Conservation (phyloP, 768 basidiomycete species). For the Cytidiella melzeri region DNA sequence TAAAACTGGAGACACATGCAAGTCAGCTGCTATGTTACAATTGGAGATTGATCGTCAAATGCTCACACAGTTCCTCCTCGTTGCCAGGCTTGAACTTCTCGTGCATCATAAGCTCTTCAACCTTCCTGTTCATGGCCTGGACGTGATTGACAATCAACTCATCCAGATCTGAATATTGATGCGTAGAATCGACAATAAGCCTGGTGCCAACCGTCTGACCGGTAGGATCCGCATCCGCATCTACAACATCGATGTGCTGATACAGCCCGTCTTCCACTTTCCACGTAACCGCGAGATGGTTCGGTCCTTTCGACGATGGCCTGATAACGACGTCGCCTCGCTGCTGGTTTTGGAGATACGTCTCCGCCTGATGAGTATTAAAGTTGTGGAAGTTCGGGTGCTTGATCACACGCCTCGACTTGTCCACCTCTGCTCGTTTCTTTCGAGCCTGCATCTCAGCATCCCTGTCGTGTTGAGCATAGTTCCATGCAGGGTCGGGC, state of each 20-base stretch:
- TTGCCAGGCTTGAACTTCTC: constrained; percentile 90
- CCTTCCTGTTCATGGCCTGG: constrained; percentile 86
- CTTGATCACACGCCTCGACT: constrained; percentile 82
- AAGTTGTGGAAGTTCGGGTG: constrained; percentile 98
- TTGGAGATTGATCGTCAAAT: not conserved
- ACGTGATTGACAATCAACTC: constrained; percentile 96
- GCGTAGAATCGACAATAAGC: constrained; percentile 68
- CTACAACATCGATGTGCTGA: constrained; percentile 91
- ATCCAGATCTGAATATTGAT: constrained; percentile 89
- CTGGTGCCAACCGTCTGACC: constrained; percentile 58
- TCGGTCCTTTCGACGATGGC: constrained; percentile 88
- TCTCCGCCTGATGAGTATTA: constrained; percentile 85
- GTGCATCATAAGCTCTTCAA: constrained; percentile 91
- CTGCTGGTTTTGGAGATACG: constrained; percentile 82
- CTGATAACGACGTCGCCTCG: constrained; percentile 95
- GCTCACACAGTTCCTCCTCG: constrained; percentile 88
- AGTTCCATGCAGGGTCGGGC: constrained; percentile 61
- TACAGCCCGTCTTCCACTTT: constrained; percentile 95
- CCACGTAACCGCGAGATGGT: constrained; percentile 98
- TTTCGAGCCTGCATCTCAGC: constrained; percentile 70
- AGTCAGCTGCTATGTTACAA: not conserved
- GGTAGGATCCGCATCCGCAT: constrained; percentile 69
- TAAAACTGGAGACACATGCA: constrained; percentile 46
- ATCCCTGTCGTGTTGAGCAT: constrained; percentile 58
- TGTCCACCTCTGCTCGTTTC: constrained; percentile 78